Conservation (phyloP, 1,284 basidiomycete species). For the Exobasidium cylindrosporum region DNA sequence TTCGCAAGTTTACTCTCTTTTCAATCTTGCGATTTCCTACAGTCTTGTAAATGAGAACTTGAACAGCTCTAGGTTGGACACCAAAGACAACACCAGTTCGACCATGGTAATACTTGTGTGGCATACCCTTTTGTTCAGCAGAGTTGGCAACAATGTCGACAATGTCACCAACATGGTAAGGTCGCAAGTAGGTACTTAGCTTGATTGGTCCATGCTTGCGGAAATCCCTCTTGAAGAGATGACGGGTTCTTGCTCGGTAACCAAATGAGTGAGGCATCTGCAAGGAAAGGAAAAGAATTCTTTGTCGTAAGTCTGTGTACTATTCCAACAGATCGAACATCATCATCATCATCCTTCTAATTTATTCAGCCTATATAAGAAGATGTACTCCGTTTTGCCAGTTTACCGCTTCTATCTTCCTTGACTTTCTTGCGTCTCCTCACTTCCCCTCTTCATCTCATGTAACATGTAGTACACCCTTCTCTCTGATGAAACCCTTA, state of each 20-base stretch:
- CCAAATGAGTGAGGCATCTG: slow-evolving; percentile 98
- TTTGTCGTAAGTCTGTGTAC: no score
- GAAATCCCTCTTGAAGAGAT: slow-evolving; percentile 72
- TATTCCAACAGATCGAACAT: no score
- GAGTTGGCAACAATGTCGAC: slow-evolving; percentile 99
- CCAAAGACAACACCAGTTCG: slow-evolving; percentile 98
- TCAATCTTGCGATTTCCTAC: slow-evolving; percentile 99
- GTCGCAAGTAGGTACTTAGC: slow-evolving; percentile 86
- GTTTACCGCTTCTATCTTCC: no score
- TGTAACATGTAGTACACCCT: no score
- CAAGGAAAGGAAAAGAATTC: not conserved
- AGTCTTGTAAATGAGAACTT: slow-evolving; percentile 97
- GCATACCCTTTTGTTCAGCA: slow-evolving; percentile 99
- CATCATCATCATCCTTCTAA: no score
- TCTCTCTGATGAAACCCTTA: no score
- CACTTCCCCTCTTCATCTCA: no score
- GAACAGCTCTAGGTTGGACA: slow-evolving; percentile 89
- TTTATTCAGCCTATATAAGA: no score
- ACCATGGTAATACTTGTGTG: slow-evolving; percentile 75
- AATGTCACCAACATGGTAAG: slow-evolving; percentile 94
- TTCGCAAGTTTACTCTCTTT: slow-evolving; percentile 98
- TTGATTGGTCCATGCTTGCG: slow-evolving; percentile 86
- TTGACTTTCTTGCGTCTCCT: no score
- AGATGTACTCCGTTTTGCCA: no score
- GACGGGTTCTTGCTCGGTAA: slow-evolving; percentile 98